phyloP scores from a whole-genome alignment of 805 yeast species.

The Myxozyma melibiosi region DNA sequence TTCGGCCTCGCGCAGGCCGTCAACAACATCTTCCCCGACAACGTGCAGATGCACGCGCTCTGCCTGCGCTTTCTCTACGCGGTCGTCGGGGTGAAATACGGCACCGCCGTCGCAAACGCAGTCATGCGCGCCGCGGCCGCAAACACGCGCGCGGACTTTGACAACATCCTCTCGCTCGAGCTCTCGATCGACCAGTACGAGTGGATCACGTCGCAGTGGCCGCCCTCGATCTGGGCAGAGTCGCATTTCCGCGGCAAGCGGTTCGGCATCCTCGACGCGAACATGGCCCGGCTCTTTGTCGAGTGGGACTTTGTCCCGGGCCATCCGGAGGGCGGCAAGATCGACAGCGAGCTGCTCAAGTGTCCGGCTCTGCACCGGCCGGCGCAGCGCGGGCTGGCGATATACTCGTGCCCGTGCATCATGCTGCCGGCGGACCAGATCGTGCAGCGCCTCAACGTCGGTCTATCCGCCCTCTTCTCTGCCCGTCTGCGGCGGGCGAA shows the following conservation, averaged over 20 bases:
- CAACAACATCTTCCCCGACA: slow-evolving; percentile 16
- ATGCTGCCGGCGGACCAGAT: slow-evolving; percentile 17
- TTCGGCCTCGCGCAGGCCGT: slow-evolving; percentile 14
- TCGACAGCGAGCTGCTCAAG: neutral
- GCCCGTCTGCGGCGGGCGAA: neutral
- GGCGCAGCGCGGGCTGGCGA: slow-evolving; percentile 2
- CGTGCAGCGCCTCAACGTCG: slow-evolving; percentile 13
- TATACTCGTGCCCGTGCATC: slow-evolving; percentile 14
- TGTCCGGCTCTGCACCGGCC: slow-evolving; percentile 10
- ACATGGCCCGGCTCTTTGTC: slow-evolving; percentile 16
- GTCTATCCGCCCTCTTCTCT: slow-evolving; percentile 13
- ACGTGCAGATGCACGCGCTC: slow-evolving; percentile 11
- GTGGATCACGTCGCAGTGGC: slow-evolving; percentile 9
- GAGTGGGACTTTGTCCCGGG: slow-evolving; percentile 19
- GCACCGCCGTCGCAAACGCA: slow-evolving; percentile 16
- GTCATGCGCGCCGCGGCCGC: slow-evolving; percentile 19
- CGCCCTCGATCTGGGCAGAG: slow-evolving; percentile 26
- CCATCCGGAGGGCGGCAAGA: neutral
- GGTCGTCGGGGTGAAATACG: slow-evolving; percentile 10
- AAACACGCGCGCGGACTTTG: slow-evolving; percentile 9
- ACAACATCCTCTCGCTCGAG: neutral
- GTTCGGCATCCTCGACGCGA: slow-evolving; percentile 18
- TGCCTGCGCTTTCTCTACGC: slow-evolving; percentile 21
- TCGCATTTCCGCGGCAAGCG: slow-evolving; percentile 15
- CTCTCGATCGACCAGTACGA: slow-evolving; percentile 7